Base-by-base conservation (phyloP, 345 rosid genomes). In the Passiflora organensis region DNA sequence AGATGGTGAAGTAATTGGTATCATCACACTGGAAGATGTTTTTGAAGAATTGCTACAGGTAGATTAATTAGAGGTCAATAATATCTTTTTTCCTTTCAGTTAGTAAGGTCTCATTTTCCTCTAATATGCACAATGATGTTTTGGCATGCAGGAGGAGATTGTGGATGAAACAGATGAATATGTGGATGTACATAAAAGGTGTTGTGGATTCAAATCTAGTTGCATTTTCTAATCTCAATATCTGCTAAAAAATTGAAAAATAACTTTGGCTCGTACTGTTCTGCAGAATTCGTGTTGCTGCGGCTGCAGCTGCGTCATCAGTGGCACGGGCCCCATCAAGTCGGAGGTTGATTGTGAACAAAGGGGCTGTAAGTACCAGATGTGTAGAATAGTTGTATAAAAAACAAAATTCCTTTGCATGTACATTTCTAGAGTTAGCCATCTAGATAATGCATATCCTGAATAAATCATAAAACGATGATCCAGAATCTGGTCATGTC, bases 101-200 rank as follows among this genome's bases (percentile, higher is more conserved):
- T 61, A 6, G 15, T 43, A 20, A 54, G 10, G 41, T 48, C 25
- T 37, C 15, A 10, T 8, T 6, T 62, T 14, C 18, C 62, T 28
- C 34, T 28, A 28, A 28, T 28, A 3, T 28, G 8, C 34, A 28
- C 3, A 34, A 43, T 55, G 15, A 23, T 24, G 2, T 12, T 60
- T 48, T 23, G 47, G 37, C 24, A 43, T 51, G 63, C 85, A 91
- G 86, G 98, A 91, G 64, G 98, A 91, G 83, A 91, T 91, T 71
- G 95, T 91, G 62, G 98, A 91, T 66, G 98, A 91, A 73, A 91
- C 96, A 17, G 98, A 88, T 81, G 98, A 88, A 67, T 91, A 76
- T 58, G 90, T 91, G 17, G 98, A 91, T 53, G 98, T 91, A 8
- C 98, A 91, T 76, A 91, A 82, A 75, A 88, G 91, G 93, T 88